Evolutionary conservation across 73 alveolate genomes (phyloP).

Genomic region (Blepharisma japonicum): DNA sequence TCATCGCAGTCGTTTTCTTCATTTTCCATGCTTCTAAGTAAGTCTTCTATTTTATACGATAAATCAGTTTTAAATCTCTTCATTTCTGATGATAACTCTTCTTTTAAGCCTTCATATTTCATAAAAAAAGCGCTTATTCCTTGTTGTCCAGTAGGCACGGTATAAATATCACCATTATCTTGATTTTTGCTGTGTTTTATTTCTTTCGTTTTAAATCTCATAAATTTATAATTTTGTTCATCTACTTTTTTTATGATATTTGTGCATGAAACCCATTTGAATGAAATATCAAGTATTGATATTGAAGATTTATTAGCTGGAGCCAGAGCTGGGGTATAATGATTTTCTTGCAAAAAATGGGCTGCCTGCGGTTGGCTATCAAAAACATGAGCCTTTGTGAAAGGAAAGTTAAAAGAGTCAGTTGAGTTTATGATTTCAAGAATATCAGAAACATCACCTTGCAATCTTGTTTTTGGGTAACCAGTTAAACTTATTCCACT

Average conservation of each 20-base stretch:
- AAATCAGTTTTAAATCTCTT: conserved; percentile 1
- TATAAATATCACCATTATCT: neutral
- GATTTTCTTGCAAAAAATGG: neutral
- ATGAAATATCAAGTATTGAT: neutral
- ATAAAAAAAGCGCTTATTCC: conserved; percentile 3
- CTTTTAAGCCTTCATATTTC: conserved; percentile 3
- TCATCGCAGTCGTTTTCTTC: neutral
- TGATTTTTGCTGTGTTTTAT: neutral
- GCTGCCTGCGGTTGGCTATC: neutral
- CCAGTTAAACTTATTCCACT: neutral
- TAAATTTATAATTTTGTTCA: neutral
- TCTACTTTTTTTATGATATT: neutral
- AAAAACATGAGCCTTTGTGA: neutral
- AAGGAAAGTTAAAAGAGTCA: conserved; percentile 20
- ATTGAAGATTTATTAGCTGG: conserved; percentile 14
- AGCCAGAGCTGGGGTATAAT: neutral
- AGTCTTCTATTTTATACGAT: conserved; percentile 7
- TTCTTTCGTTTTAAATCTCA: conserved; percentile 17
- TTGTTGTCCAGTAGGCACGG: conserved; percentile 14
- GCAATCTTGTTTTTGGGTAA: neutral
- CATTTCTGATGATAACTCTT: neutral
- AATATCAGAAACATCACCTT: conserved; percentile 16
- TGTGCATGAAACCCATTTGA: conserved; percentile 17
- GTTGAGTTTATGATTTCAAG: conserved; percentile 23
- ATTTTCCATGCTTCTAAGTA: neutral